These are phyloP conservation scores for Trichocladium antarcticum DNA, from an alignment of 495 filamentous ascomycete genomes.

Conservation along the genomic window DNA sequence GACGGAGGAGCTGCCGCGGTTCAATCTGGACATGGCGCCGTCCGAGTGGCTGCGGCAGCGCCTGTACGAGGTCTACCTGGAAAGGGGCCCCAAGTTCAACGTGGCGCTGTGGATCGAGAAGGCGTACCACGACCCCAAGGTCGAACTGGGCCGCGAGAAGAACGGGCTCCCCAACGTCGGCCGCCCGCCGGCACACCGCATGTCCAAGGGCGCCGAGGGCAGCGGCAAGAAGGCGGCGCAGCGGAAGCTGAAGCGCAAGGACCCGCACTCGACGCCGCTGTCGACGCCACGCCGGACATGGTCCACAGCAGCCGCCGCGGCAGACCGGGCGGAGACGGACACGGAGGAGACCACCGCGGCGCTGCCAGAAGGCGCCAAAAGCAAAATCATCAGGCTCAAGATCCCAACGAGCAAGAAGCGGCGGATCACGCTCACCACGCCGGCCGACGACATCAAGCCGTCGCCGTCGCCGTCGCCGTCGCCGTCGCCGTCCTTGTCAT, in stretches of 20 bases:
- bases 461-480: too few species aligned
- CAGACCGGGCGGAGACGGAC: neutral
- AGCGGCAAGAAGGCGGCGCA: neutral
- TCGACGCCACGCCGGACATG: neutral
- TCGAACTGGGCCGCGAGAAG: slow-evolving; percentile 31
- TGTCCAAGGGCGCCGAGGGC: slow-evolving; percentile 5
- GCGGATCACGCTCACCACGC: slow-evolving; percentile 1
- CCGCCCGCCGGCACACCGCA: slow-evolving; percentile 31
- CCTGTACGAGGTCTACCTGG: slow-evolving; percentile 29
- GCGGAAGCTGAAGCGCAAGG: slow-evolving; percentile 17
- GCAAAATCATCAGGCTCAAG: slow-evolving; percentile 1
- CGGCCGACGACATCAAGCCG: neutral
- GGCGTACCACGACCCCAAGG: slow-evolving; percentile 37
- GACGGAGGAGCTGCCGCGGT: slow-evolving; percentile 35
- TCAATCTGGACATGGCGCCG: slow-evolving; percentile 34
- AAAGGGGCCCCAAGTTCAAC: slow-evolving; percentile 33
- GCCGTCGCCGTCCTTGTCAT: too few species aligned
- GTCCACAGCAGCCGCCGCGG: too few species aligned
- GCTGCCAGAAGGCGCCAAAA: neutral
- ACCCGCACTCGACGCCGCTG: slow-evolving; percentile 14
- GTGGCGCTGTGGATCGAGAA: slow-evolving; percentile 29
- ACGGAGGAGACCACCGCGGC: neutral
- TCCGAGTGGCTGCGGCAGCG: slow-evolving; percentile 41
- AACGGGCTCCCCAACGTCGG: slow-evolving; percentile 39
- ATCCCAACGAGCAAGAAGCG: neutral